A percentile compares a stretch with the other conserved stretches of the same genome.
Evolutionary conservation across 805 yeast species (phyloP).

Genomic region (Yamadazyma akitaensis): DNA sequence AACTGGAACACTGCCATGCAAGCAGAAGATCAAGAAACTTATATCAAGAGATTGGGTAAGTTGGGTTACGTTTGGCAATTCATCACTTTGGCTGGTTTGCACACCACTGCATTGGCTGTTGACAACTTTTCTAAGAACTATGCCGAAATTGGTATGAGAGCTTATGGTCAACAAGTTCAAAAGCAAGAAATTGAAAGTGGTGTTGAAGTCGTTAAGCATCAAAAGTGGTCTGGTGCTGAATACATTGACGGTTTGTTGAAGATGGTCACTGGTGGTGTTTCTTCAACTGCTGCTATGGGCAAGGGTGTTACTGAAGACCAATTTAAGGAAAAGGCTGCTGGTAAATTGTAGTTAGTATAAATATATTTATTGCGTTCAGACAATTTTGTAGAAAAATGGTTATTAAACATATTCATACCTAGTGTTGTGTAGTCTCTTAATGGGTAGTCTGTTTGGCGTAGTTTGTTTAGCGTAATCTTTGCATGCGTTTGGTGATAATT

Average conservation of each 20-base stretch:
- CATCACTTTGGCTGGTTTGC: conserved; percentile 95
- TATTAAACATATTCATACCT: background rate
- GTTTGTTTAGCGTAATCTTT: background rate
- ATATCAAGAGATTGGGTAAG: conserved; percentile 79
- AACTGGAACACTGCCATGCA: conserved; percentile 97
- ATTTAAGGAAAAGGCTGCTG: conserved; percentile 50
- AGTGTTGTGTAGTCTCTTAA: background rate
- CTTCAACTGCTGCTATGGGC: conserved; percentile 98
- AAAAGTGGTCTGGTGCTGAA: conserved; percentile 98
- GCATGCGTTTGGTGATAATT: background rate
- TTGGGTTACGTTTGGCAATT: conserved; percentile 97
- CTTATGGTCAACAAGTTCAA: conserved; percentile 87
- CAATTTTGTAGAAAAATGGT: background rate
- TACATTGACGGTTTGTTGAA: conserved; percentile 88
- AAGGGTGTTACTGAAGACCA: conserved; percentile 97
- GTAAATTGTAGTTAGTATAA: conserved; percentile 11
- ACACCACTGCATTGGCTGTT: conserved; percentile 89
- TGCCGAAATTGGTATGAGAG: conserved; percentile 86
- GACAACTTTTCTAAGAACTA: conserved; percentile 80
- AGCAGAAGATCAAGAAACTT: conserved; percentile 81
- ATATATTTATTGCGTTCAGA: background rate
- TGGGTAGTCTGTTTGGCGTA: background rate
- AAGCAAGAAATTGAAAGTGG: conserved; percentile 81
- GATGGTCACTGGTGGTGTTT: conserved; percentile 89
- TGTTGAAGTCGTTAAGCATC: conserved; percentile 96